phyloP scores from a whole-genome alignment of 23 red algal genomes.

The Gracilaria gracilis region DNA sequence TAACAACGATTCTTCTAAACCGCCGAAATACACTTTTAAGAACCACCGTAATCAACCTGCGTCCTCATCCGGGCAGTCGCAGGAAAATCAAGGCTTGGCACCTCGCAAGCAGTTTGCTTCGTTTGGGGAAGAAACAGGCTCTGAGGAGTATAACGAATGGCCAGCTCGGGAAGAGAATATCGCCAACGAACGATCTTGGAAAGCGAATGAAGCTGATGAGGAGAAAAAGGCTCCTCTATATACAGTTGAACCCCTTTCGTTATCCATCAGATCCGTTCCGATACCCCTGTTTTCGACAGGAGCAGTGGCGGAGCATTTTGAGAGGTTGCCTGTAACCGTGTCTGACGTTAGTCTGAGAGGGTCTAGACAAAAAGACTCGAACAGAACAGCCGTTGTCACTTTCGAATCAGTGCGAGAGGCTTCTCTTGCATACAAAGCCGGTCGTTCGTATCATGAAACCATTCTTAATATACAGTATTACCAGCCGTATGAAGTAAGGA shows the following conservation, averaged over 20 bases:
- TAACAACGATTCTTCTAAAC: constrained; percentile 7
- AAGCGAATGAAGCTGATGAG: not conserved
- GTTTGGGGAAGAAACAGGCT: not conserved
- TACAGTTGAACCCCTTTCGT: not conserved
- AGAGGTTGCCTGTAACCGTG: not conserved
- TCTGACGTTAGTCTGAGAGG: constrained; percentile 37
- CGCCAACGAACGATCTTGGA: not conserved
- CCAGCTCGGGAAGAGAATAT: not conserved
- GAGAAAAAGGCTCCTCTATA: not conserved
- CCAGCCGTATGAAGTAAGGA: not conserved
- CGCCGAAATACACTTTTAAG: constrained; percentile 25
- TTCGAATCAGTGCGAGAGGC: constrained; percentile 49
- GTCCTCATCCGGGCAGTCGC: not conserved
- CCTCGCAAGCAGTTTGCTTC: constrained; percentile 15
- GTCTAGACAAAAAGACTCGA: not conserved
- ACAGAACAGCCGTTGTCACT: constrained; percentile 52
- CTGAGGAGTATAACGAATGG: not conserved
- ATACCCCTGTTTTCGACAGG: constrained; percentile 15
- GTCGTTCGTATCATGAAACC: constrained; percentile 1
- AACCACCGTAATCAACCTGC: not conserved
- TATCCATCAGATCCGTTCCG: constrained; percentile 41
- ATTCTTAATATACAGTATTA: constrained; percentile 8
- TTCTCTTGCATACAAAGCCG: not conserved
- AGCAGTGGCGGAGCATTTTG: constrained; percentile 41
- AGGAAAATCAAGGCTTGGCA: not conserved